These are phyloP conservation scores for Ophiocordyceps camponoti-floridani DNA, from an alignment of 2,329 filamentous ascomycete genomes.

Conservation along the genomic window DNA sequence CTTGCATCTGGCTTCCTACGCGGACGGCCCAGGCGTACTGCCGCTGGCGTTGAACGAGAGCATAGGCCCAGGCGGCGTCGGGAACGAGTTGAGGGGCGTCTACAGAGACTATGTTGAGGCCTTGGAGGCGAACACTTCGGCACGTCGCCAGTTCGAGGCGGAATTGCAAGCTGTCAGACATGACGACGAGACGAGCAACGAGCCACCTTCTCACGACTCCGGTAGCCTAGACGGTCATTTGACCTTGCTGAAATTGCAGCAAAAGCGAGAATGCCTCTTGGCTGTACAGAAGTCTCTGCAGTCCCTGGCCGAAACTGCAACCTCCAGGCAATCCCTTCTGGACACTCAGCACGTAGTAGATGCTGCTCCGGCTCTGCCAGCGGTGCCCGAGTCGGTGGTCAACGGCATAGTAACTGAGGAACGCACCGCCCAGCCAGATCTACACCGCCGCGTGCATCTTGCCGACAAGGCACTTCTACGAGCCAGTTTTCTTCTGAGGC, in stretches of 20 bases:
- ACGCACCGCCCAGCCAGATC: constrained; percentile 17
- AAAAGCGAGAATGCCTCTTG: constrained; percentile 30
- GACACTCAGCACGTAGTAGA: constrained; percentile 28
- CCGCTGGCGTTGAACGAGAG: constrained; percentile 30
- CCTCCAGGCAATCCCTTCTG: constrained; percentile 30
- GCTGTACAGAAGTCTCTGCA: constrained; percentile 33
- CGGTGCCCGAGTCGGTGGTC: constrained; percentile 32
- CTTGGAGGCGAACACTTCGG: constrained; percentile 31
- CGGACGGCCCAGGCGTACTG: constrained; percentile 21
- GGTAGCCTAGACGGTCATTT: constrained; percentile 30
- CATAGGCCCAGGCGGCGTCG: constrained; percentile 14
- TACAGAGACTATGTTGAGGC: constrained; percentile 38
- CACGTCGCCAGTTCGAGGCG: constrained; percentile 27
- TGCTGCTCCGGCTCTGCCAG: constrained; percentile 24
- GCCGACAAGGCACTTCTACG: constrained; percentile 41
- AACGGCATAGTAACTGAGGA: constrained; percentile 27
- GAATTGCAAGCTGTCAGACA: constrained; percentile 10
- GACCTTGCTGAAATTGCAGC: constrained; percentile 28
- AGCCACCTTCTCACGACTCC: constrained; percentile 3
- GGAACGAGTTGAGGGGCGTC: constrained; percentile 23
- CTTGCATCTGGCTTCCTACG: constrained; percentile 30
- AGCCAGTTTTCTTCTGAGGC: constrained; percentile 36
- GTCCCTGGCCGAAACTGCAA: constrained; percentile 30
- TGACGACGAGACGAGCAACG: constrained; percentile 6
- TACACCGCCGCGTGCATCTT: constrained; percentile 28